A percentile compares a stretch with the other conserved stretches of the same genome.
phyloP scores from a whole-genome alignment of 306 rosid species.

The Quillaja saponaria region DNA sequence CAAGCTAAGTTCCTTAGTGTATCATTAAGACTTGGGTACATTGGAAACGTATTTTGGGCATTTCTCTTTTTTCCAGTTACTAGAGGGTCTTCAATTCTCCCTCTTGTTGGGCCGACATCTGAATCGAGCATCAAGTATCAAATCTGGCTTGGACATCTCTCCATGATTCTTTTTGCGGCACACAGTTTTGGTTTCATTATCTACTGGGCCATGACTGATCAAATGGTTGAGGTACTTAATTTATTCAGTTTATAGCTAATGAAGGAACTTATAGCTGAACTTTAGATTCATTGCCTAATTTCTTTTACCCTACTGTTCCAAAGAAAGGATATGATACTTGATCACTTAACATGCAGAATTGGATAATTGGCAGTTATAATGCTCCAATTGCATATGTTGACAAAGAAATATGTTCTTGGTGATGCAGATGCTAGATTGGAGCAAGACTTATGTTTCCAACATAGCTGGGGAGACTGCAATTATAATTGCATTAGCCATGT shows the following conservation, averaged over 20 bases:
- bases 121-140: constrained; percentile 73
- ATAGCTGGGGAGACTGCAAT: constrained; percentile 61
- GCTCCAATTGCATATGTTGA: too few relatives aligned
- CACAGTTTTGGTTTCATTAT: constrained; percentile 58
- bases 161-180: constrained; percentile 53
- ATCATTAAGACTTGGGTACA: constrained; percentile 61
- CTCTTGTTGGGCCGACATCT: constrained; percentile 59
- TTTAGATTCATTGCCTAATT: neutral
- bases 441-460: constrained; percentile 52
- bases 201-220: constrained; percentile 63
- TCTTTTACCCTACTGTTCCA: neutral
- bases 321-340: too few relatives aligned
- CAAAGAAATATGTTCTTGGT: neutral
- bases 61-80: constrained; percentile 78
- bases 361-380: too few relatives aligned
- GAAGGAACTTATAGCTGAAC: neutral
- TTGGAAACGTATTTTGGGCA: constrained; percentile 74
- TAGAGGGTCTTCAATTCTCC: constrained; percentile 64
- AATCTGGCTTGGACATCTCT: constrained; percentile 70
- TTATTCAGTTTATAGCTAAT: too few relatives aligned
- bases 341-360: too few relatives aligned
- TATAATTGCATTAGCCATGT: constrained; percentile 47
- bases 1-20: constrained; percentile 68
- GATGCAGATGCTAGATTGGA: constrained; percentile 49
- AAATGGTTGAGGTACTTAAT: constrained; percentile 46